phyloP scores from a whole-genome alignment of 208 protist species.

The Trypanosoma cruzi region DNA sequence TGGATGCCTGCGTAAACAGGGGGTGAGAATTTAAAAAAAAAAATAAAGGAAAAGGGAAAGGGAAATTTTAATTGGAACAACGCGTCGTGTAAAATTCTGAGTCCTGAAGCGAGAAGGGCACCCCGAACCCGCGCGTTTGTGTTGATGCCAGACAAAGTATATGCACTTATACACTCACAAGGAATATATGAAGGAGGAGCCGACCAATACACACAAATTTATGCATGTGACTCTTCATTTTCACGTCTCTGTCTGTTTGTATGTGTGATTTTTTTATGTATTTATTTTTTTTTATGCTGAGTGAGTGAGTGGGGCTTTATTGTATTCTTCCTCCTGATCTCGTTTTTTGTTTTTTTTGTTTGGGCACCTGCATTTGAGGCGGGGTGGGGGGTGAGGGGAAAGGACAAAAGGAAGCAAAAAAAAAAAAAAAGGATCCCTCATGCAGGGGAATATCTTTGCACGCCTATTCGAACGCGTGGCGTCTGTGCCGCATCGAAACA shows the following conservation, averaged over 20 bases:
- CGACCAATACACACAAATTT: background rate
- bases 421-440: background rate
- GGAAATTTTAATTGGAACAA: too few relatives aligned
- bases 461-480: constrained; percentile 36
- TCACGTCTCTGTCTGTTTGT: background rate
- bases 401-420: background rate
- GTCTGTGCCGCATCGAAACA: constrained; percentile 60
- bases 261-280: background rate
- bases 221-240: constrained; percentile 13
- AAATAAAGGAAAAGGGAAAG: too few relatives aligned
- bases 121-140: too few relatives aligned
- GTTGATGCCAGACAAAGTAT: too few relatives aligned
- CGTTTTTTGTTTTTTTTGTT: background rate
- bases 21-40: too few relatives aligned
- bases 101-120: too few relatives aligned
- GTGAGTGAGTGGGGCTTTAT: too few relatives aligned
- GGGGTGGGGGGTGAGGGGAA: background rate
- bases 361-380: constrained; percentile 5
- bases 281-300: constrained; percentile 10
- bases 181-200: background rate
- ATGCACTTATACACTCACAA: too few relatives aligned
- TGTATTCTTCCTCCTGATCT: background rate
- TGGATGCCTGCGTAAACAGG: too few relatives aligned
- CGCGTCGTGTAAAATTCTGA: too few relatives aligned
- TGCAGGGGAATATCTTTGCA: constrained; percentile 25